Conservation (phyloP, 768 basidiomycete species). For the Cystofilobasidium capitatum region DNA sequence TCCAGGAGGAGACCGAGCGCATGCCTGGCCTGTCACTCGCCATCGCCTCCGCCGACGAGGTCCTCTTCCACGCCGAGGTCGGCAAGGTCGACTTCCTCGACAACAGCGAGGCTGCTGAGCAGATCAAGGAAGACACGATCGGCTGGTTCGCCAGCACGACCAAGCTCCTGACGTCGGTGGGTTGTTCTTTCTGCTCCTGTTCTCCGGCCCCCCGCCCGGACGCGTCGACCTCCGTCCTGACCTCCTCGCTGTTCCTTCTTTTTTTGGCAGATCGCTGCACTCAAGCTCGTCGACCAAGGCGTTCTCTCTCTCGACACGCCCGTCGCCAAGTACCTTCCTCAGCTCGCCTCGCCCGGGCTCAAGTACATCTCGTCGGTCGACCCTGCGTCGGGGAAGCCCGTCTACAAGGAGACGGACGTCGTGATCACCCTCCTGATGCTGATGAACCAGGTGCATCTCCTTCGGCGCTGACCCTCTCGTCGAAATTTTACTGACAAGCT, state of each 20-base stretch:
- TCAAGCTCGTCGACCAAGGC: conserved; percentile 33
- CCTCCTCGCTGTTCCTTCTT: background rate
- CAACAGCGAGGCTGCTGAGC: background rate
- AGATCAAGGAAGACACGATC: conserved; percentile 28
- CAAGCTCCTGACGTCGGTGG: conserved; percentile 33
- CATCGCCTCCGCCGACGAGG: conserved; percentile 22
- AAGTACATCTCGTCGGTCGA: conserved; percentile 27
- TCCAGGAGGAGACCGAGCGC: background rate
- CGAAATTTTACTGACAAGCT: too few species aligned
- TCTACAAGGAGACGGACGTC: conserved; percentile 10
- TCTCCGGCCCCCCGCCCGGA: background rate
- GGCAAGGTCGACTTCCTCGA: conserved; percentile 31
- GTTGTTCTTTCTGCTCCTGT: conserved; percentile 13
- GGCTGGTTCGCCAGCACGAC: conserved; percentile 33
- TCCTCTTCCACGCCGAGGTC: conserved; percentile 27
- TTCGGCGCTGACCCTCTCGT: background rate
- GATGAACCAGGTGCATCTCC: conserved; percentile 11
- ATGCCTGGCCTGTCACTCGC: conserved; percentile 30
- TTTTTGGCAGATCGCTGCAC: conserved; percentile 23
- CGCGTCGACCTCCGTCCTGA: background rate
- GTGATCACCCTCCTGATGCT: conserved; percentile 30
- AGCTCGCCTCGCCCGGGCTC: conserved; percentile 27
- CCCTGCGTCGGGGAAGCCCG: conserved; percentile 21
- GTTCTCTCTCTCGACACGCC: conserved; percentile 30
- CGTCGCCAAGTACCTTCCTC: conserved; percentile 25